phyloP scores from a whole-genome alignment of 331 rosid species.

The Malus hybrid region DNA sequence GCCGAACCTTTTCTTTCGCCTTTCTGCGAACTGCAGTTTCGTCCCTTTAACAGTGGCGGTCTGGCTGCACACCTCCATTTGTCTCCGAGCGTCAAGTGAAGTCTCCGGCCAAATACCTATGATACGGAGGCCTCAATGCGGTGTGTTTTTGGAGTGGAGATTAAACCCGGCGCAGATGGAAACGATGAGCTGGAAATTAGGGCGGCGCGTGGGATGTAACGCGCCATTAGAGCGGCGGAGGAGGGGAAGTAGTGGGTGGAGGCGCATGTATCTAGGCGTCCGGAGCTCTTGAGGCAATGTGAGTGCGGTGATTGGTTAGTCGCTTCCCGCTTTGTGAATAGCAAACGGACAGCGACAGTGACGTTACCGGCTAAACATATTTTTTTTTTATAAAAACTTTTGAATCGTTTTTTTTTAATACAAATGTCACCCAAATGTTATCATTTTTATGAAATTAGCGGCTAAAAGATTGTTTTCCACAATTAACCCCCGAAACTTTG shows the following conservation, averaged over 20 bases:
- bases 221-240: constrained; percentile 45
- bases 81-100: constrained; percentile 21
- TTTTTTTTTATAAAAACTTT: background rate
- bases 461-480: too few species aligned
- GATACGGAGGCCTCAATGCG: constrained; percentile 12
- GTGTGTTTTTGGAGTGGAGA: background rate
- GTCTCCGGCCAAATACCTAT: constrained; percentile 24
- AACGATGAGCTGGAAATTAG: constrained; percentile 11
- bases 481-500: too few species aligned
- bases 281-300: background rate
- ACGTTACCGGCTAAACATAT: background rate
- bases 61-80: constrained; percentile 9
- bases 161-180: constrained; percentile 7
- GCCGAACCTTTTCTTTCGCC: constrained; percentile 49
- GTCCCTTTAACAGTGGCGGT: constrained; percentile 8
- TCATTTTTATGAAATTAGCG: too few species aligned
- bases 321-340: background rate
- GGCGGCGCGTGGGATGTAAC: constrained; percentile 32
- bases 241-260: constrained; percentile 27
- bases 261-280: constrained; percentile 24
- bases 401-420: too few species aligned
- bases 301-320: background rate
- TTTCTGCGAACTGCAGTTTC: constrained; percentile 31
- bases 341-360: background rate
- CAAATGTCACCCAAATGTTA: too few species aligned